Percentiles rank a stretch among this genome's conserved stretches.
Evolutionary conservation across 495 filamentous ascomycete genomes (phyloP).

Genomic region (Hypoxylon crocopeplum): DNA sequence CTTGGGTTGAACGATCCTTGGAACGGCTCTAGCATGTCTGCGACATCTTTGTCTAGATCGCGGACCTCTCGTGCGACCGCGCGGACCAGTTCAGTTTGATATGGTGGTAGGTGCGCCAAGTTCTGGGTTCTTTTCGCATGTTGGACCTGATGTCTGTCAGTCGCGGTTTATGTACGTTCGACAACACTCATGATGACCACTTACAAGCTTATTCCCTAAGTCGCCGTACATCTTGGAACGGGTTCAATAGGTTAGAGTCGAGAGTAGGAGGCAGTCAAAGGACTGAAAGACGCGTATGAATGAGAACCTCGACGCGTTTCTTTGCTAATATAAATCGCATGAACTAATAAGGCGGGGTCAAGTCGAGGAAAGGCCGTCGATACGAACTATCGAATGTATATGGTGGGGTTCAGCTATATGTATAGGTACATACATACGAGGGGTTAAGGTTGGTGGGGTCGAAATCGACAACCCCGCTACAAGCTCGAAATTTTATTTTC

Average conservation of each 20-base stretch:
- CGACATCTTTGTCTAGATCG: conserved; percentile 91
- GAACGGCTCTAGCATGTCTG: conserved; percentile 79
- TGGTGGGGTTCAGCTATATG: too few relatives aligned
- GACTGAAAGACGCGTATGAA: conserved; percentile 20
- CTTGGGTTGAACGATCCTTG: conserved; percentile 85
- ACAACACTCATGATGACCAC: neutral
- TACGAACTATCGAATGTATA: too few relatives aligned
- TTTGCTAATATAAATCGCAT: neutral
- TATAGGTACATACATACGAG: too few relatives aligned
- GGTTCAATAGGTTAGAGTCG: neutral
- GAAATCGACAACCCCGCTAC: conserved; percentile 21
- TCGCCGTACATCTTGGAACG: conserved; percentile 81
- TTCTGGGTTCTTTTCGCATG: conserved; percentile 96
- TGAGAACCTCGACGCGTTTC: conserved; percentile 8
- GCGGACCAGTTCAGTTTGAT: conserved; percentile 91
- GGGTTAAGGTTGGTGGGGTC: conserved; percentile 23
- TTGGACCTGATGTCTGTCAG: conserved; percentile 70
- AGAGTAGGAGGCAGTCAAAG: neutral
- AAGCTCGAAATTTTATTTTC: conserved; percentile 24
- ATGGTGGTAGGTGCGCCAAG: conserved; percentile 85
- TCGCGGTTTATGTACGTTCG: conserved; percentile 21
- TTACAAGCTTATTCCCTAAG: conserved; percentile 76
- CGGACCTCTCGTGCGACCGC: conserved; percentile 89
- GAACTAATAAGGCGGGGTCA: too few relatives aligned
- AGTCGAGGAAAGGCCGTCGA: too few relatives aligned